phyloP scores from a whole-genome alignment of 169 alveolate species.

The Eimeria maxima region DNA sequence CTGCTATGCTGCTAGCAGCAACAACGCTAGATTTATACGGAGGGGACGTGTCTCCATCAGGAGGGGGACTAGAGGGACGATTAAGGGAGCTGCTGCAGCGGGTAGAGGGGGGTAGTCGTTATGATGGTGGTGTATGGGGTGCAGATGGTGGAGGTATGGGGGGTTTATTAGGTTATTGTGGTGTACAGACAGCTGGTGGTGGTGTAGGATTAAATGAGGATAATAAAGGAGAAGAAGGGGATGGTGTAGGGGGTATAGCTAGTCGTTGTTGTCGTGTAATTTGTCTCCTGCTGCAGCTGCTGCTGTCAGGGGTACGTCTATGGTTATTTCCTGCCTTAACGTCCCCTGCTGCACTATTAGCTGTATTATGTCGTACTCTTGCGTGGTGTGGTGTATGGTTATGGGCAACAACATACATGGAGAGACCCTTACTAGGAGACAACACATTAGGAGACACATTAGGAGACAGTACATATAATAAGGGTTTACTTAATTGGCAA shows the following conservation, averaged over 20 bases:
- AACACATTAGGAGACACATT: too few relatives aligned
- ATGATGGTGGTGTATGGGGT: neutral
- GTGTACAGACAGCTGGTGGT: neutral
- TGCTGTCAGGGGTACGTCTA: neutral
- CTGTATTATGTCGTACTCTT: slow-evolving; percentile 76
- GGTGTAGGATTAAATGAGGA: neutral
- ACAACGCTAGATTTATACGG: neutral
- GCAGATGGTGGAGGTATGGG: neutral
- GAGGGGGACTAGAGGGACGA: neutral
- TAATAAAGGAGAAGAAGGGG: neutral
- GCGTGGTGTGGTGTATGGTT: slow-evolving; percentile 86
- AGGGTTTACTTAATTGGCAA: slow-evolving; percentile 80
- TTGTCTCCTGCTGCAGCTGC: neutral
- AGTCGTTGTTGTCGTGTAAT: neutral
- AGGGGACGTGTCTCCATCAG: neutral
- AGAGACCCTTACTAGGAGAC: slow-evolving; percentile 40
- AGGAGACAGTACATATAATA: neutral
- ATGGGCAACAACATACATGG: slow-evolving; percentile 85
- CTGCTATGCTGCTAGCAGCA: neutral
- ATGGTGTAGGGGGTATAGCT: neutral
- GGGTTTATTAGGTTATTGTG: neutral
- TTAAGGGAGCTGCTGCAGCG: neutral
- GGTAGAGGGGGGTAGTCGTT: neutral
- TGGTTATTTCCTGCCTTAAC: slow-evolving; percentile 3
- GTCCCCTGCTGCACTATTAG: slow-evolving; percentile 61